These are phyloP conservation scores for Termitomyces sp. DNA, from an alignment of 768 basidiomycete species.

Conservation along the genomic window DNA sequence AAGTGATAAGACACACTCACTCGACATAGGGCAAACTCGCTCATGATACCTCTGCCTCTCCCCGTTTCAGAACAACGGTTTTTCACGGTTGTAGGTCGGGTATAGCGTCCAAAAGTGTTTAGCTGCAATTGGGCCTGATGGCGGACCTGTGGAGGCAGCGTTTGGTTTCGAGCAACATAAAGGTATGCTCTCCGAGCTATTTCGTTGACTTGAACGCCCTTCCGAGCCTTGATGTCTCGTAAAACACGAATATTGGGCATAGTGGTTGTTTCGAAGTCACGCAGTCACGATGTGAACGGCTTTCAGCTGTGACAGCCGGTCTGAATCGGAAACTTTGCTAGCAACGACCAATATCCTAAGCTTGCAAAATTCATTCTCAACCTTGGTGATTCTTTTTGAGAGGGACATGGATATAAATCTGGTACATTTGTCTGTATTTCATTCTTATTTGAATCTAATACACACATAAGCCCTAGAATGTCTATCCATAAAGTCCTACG, in stretches of 20 bases:
- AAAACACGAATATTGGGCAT: constrained; percentile 51
- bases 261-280: constrained; percentile 5
- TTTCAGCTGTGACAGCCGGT: constrained; percentile 31
- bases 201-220: constrained; percentile 70
- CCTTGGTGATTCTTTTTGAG: neutral
- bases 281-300: constrained; percentile 4
- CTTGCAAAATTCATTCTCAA: neutral
- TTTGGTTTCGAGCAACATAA: constrained; percentile 88
- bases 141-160: constrained; percentile 81
- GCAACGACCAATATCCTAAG: neutral
- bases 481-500: constrained; percentile 52
- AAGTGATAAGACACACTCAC: constrained; percentile 36
- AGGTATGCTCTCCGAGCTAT: constrained; percentile 86
- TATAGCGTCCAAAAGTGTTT: constrained; percentile 79
- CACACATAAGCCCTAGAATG: constrained; percentile 41
- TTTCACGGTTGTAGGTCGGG: constrained; percentile 83
- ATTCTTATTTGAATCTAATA: neutral
- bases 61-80: constrained; percentile 87
- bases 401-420: constrained; percentile 24
- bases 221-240: constrained; percentile 75
- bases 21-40: constrained; percentile 83
- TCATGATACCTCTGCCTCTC: constrained; percentile 80
- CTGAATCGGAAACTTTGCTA: constrained; percentile 22
- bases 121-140: constrained; percentile 93
- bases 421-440: constrained; percentile 12